Conservation (phyloP, 75 land plant species). For the Isoetes taiwanensis region DNA sequence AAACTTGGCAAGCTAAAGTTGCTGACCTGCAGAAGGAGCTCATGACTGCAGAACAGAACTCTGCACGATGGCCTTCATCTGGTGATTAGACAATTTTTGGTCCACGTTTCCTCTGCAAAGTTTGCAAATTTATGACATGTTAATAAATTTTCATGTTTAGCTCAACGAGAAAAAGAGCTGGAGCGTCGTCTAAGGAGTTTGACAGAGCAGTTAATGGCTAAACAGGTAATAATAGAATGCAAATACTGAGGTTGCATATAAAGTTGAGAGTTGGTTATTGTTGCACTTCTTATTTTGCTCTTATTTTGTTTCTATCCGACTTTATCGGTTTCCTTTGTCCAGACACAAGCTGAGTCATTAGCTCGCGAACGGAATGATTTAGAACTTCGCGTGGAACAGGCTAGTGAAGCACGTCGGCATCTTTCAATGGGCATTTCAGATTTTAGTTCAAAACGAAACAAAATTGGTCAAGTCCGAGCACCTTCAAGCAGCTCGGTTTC, state of each 20-base stretch:
- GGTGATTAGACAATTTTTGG: constrained; percentile 8
- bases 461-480: constrained; percentile 16
- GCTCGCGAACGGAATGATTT: constrained; percentile 26
- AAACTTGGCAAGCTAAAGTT: constrained; percentile 20
- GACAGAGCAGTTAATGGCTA: constrained; percentile 25
- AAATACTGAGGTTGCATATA: background rate
- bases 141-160: too few species aligned
- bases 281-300: background rate
- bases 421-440: constrained; percentile 10
- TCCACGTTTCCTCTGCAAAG: background rate
- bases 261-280: background rate
- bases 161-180: constrained; percentile 30
- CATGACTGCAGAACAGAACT: constrained; percentile 18
- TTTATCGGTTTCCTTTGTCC: background rate
- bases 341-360: constrained; percentile 25
- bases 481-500: too few species aligned
- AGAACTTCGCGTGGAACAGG: constrained; percentile 24
- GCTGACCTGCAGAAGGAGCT: constrained; percentile 15
- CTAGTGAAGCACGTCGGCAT: constrained; percentile 16
- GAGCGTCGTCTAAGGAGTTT: constrained; percentile 24
- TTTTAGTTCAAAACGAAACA: constrained; percentile 21
- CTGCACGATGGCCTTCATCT: constrained; percentile 20
- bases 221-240: constrained; percentile 18
- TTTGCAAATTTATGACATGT: too few species aligned
- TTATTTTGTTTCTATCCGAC: background rate